Conservation (phyloP, 768 basidiomycete species). For the Thelephora aurantiotincta region DNA sequence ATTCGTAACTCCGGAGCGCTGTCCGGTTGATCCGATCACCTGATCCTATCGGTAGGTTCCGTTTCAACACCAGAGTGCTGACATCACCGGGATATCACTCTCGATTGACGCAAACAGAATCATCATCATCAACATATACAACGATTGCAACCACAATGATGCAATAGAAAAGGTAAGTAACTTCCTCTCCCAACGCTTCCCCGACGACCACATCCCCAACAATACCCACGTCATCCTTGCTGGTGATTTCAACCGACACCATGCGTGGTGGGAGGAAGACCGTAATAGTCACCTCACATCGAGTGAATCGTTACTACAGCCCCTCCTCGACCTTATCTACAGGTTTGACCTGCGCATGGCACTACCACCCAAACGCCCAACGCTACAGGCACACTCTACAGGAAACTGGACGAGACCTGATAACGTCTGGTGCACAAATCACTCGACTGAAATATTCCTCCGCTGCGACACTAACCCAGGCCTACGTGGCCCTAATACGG, state of each 20-base stretch:
- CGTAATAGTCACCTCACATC: conserved; percentile 24
- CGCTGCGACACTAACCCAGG: conserved; percentile 14
- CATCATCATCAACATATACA: too few species aligned
- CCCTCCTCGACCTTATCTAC: too few species aligned
- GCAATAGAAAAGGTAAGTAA: too few species aligned
- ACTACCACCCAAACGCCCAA: conserved; percentile 21
- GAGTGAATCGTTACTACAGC: conserved; percentile 12
- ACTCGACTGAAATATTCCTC: conserved; percentile 10
- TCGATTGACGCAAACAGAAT: too few species aligned
- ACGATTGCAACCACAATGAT: too few species aligned
- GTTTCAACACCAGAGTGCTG: too few species aligned
- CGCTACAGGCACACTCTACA: conserved; percentile 14
- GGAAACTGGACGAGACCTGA: conserved; percentile 25
- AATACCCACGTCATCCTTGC: conserved; percentile 16
- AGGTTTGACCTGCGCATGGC: conserved; percentile 19
- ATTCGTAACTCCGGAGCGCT: too few species aligned
- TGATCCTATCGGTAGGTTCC: too few species aligned
- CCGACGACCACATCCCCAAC: too few species aligned
- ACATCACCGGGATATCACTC: too few species aligned
- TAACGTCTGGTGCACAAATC: conserved; percentile 25
- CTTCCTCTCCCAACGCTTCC: not conserved
- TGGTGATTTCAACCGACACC: conserved; percentile 28
- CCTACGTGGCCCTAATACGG: conserved; percentile 13
- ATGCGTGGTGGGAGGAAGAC: conserved; percentile 23
- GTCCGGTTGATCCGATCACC: too few species aligned